These are phyloP conservation scores for Triangularia verruculosa DNA, from an alignment of 2,329 filamentous ascomycete genomes.

Conservation along the genomic window DNA sequence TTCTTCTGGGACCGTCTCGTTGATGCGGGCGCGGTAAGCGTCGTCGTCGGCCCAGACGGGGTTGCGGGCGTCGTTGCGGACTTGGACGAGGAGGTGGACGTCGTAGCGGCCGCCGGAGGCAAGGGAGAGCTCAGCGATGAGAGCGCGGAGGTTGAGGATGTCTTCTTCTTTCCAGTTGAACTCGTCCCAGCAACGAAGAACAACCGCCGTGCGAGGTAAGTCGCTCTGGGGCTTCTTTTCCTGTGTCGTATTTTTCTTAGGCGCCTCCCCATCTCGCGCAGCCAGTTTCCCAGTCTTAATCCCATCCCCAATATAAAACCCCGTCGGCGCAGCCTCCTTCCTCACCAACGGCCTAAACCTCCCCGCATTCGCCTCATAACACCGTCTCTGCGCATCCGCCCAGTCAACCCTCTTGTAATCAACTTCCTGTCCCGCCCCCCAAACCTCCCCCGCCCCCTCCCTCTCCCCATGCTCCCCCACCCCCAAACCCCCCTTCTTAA, in stretches of 20 bases:
- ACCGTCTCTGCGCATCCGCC: slow-evolving; percentile 73
- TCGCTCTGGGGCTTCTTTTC: slow-evolving; percentile 33
- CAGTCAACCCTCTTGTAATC: slow-evolving; percentile 77
- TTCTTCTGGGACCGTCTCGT: slow-evolving; percentile 71
- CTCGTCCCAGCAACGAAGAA: slow-evolving; percentile 79
- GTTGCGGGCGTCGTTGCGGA: slow-evolving; percentile 70
- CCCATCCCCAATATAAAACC: slow-evolving; percentile 50
- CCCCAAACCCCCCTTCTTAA: slow-evolving; percentile 73
- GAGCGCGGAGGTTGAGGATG: slow-evolving; percentile 74
- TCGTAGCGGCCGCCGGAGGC: slow-evolving; percentile 84
- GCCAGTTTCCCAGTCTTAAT: slow-evolving; percentile 10
- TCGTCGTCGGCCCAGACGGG: slow-evolving; percentile 76
- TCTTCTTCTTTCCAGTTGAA: slow-evolving; percentile 78
- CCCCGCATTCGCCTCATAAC: slow-evolving; percentile 65
- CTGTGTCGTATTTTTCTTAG: slow-evolving; percentile 14
- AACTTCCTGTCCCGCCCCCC: slow-evolving; percentile 67
- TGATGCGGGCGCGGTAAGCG: slow-evolving; percentile 64
- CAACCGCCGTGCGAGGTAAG: slow-evolving; percentile 67
- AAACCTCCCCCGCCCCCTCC: slow-evolving; percentile 76
- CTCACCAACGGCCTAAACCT: slow-evolving; percentile 59
- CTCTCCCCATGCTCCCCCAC: slow-evolving; percentile 81
- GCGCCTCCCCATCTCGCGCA: slow-evolving; percentile 27
- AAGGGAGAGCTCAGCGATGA: slow-evolving; percentile 78
- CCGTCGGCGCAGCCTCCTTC: slow-evolving; percentile 42
- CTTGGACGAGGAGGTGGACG: slow-evolving; percentile 79